Evolutionary conservation across 805 yeast species (phyloP).

Genomic region (Allodekkera sacchari): DNA sequence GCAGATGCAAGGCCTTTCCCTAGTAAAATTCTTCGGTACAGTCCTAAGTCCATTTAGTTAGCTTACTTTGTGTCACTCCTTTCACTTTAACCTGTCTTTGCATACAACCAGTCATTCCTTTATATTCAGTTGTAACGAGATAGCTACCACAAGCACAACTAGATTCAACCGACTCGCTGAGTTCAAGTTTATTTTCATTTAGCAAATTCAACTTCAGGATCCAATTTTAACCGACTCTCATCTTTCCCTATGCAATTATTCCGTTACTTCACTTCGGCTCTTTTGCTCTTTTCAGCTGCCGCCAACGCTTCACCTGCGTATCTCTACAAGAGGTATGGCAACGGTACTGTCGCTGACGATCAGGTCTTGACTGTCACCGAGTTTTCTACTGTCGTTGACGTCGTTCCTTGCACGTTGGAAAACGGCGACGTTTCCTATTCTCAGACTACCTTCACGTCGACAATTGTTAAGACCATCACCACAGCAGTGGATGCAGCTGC

Average conservation of each 20-base stretch:
- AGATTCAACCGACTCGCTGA: no score
- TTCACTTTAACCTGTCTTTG: no score
- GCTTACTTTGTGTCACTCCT: no score
- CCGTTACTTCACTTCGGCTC: constrained; percentile 7
- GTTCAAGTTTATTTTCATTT: no score
- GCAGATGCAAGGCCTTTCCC: no score
- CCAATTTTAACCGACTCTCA: constrained; percentile 1
- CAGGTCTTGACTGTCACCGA: not conserved
- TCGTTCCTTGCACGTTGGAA: not conserved
- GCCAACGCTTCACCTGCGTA: constrained; percentile 11
- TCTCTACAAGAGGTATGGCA: constrained; percentile 19
- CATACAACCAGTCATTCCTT: constrained; percentile 21
- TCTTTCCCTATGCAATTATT: constrained; percentile 12
- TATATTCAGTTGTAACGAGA: constrained; percentile 12
- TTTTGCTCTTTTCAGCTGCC: constrained; percentile 11
- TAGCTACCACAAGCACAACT: no score
- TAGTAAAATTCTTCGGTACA: no score
- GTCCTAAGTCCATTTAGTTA: no score
- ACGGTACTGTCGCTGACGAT: constrained; percentile 11
- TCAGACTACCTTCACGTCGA: constrained; percentile 4
- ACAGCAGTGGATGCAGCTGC: constrained; percentile 1
- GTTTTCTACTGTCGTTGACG: constrained; percentile 1
- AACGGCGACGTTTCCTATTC: not conserved
- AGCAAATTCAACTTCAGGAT: no score
- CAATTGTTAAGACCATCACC: constrained; percentile 3